Conservation (phyloP, 208 protist species). For the Trichomonas gallinae region DNA sequence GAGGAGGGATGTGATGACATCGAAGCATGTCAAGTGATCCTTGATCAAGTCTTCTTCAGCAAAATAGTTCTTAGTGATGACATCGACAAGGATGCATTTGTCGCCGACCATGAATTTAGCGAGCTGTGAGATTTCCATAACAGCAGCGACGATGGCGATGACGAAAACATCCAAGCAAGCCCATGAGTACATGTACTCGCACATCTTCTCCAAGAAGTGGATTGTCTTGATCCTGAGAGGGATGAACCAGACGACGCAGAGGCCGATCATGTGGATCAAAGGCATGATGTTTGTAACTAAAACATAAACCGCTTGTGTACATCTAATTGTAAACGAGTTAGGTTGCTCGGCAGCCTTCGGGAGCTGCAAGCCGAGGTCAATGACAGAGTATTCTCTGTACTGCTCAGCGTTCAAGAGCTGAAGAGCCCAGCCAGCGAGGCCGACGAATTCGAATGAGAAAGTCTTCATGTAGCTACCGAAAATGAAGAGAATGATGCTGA, state of each 20-base stretch:
- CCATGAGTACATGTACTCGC: slow-evolving; percentile 66
- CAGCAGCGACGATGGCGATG: slow-evolving; percentile 59
- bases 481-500: background rate
- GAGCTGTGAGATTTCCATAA: slow-evolving; percentile 69
- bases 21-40: background rate
- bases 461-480: background rate
- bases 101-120: slow-evolving; percentile 62
- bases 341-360: background rate
- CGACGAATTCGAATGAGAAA: background rate
- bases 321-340: slow-evolving; percentile 24
- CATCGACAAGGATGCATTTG: slow-evolving; percentile 45
- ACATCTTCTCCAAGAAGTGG: slow-evolving; percentile 32
- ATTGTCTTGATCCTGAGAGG: slow-evolving; percentile 40
- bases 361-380: background rate
- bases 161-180: slow-evolving; percentile 63
- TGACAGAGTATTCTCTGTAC: background rate
- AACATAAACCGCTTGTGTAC: slow-evolving; percentile 41
- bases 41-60: background rate
- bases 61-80: slow-evolving; percentile 35
- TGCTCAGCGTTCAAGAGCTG: background rate
- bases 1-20: background rate
- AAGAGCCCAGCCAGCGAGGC: background rate
- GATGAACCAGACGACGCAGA: slow-evolving; percentile 48
- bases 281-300: slow-evolving; percentile 46
- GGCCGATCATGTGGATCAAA: slow-evolving; percentile 39